Evolutionary conservation across 768 basidiomycete genomes (phyloP), one percentile per base, ranked within the genome.

Genomic region (Leccinum truebloodii): DNA sequence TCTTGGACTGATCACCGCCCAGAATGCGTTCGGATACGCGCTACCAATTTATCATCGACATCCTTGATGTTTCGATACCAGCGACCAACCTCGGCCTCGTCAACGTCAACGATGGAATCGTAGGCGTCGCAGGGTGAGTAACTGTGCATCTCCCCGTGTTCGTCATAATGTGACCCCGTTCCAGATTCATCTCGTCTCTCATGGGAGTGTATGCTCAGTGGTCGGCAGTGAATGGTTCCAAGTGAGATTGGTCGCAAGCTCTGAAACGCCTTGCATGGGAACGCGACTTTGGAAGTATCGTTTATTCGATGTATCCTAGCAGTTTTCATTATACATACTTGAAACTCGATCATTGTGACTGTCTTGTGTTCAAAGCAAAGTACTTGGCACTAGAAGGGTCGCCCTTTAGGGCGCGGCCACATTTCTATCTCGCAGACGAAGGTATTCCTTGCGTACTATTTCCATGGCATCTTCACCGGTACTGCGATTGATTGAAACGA

Each of bases 11-110:
- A 69, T 58, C 50, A 54, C 30, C 39, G 58, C 41, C 44, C 67
- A 90, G 87, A 46, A 82, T 88, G 67, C 86, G 87, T 52, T 79
- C 81, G 52, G 85, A 83, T 6, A 81, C 87, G 32, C 85, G 87
- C 30, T 84, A 85, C 64, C 97, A 98, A 74, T 83, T 98, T 66
- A 76, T 89, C 57, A 86, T 92, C 60, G 97, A 99, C 73, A 69
- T 85, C 20, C 79, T 95, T 59, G 97, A 99, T 71, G 75, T 94
- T 60, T 95, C 89, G 87, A 86, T 95, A 67, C 97, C 97, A 6
- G 90, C 94, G 7, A 87, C 88, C 20, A 89, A 83, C 59, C 81
- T 95, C 44, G 92, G 89, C 16, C 77, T 91, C 55, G 81, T 87
- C 63, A 82, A 83, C 65, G 67, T 95, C 64, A 93, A 89, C 70